These are phyloP conservation scores for Solanum aculeatissimum DNA, from an alignment of 305 asterid species.

Conservation along the genomic window DNA sequence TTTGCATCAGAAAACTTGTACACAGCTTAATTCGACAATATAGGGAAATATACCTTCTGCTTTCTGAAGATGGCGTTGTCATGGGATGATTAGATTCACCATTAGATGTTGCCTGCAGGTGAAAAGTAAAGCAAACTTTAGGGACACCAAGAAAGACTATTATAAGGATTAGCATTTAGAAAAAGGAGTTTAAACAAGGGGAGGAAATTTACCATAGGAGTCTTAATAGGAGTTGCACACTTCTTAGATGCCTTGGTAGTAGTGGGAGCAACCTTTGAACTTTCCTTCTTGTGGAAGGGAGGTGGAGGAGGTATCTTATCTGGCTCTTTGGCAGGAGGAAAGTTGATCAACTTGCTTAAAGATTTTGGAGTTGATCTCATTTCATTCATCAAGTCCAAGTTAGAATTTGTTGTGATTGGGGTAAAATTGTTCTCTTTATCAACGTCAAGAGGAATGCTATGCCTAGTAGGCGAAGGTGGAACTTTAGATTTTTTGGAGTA, in stretches of 20 bases:
- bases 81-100: conserved; percentile 23
- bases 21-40: background rate
- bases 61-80: conserved; percentile 38
- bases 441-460: conserved; percentile 24
- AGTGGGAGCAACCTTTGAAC: conserved; percentile 7
- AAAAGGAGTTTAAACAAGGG: background rate
- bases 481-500: conserved; percentile 27
- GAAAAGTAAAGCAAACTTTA: background rate
- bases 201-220: conserved; percentile 1
- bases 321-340: conserved; percentile 23
- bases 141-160: background rate
- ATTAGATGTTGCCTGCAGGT: conserved; percentile 32
- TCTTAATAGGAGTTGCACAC: conserved; percentile 21
- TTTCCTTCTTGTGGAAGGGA: conserved; percentile 13
- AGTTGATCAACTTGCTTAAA: conserved; percentile 30
- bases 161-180: background rate
- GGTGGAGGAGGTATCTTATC: conserved; percentile 16
- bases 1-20: background rate
- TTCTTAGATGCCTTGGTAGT: conserved; percentile 19
- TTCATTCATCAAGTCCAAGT: background rate
- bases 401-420: conserved; percentile 15
- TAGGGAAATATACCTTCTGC: conserved; percentile 30
- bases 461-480: conserved; percentile 40
- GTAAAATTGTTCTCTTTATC: conserved; percentile 30
- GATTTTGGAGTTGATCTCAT: conserved; percentile 34